phyloP scores from a whole-genome alignment of 345 rosid species.

The Dipteronia sinensis region DNA sequence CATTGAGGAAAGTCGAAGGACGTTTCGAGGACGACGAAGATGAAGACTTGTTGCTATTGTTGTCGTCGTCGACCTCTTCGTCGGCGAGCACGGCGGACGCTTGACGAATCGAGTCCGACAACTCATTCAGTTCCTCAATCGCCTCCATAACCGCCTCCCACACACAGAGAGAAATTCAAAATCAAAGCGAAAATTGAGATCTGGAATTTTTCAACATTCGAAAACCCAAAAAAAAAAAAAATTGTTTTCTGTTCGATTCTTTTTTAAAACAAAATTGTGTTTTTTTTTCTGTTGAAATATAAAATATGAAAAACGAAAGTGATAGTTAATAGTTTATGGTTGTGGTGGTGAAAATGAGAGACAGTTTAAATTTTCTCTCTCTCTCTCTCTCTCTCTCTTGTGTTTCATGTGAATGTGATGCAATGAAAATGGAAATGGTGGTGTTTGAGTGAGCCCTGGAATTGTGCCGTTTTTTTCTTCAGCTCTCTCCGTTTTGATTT shows the following conservation, averaged over 20 bases:
- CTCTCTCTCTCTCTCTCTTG: no score
- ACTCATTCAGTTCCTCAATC: slow-evolving; percentile 86
- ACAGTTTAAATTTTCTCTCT: no score
- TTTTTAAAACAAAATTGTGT: no score
- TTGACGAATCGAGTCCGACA: slow-evolving; percentile 89
- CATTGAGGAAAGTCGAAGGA: slow-evolving; percentile 75
- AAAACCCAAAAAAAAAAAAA: not conserved
- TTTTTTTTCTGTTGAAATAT: not conserved
- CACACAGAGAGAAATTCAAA: slow-evolving; percentile 5
- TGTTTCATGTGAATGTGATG: no score
- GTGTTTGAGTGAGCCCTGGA: not conserved
- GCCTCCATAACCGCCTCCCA: slow-evolving; percentile 62
- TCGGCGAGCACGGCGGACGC: slow-evolving; percentile 91
- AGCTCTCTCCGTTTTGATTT: not conserved
- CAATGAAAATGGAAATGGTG: not conserved
- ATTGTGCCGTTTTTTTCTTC: not conserved
- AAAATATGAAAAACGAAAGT: not conserved
- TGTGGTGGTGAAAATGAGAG: no score
- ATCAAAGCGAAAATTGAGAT: not conserved
- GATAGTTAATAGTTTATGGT: slow-evolving; percentile 7
- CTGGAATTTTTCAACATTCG: not conserved
- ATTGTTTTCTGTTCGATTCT: no score
- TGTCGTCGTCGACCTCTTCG: slow-evolving; percentile 85
- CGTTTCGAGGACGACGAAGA: slow-evolving; percentile 54
- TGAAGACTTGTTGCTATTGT: slow-evolving; percentile 34